Evolutionary conservation across 129 eudicot genomes (phyloP).

Genomic region (Tagetes patula): DNA sequence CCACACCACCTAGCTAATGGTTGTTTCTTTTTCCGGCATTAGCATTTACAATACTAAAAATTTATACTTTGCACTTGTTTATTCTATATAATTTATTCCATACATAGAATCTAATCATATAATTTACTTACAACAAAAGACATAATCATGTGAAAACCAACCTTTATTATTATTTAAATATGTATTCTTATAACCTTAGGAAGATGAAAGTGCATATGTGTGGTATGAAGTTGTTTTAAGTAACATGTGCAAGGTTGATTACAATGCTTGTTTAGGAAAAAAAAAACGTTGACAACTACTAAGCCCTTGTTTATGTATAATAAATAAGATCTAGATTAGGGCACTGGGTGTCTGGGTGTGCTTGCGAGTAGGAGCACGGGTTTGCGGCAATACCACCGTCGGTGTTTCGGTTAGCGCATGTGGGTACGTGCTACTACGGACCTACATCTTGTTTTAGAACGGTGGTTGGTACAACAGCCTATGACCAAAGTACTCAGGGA

Average conservation of each 20-base stretch:
- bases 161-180: background rate
- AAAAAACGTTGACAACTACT: too few relatives aligned
- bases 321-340: too few relatives aligned
- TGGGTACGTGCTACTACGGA: too few relatives aligned
- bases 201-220: slow-evolving; percentile 15
- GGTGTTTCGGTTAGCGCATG: too few relatives aligned
- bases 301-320: too few relatives aligned
- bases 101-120: slow-evolving; percentile 7
- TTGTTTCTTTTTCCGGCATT: slow-evolving; percentile 34
- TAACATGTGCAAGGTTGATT: background rate
- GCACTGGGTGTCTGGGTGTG: too few relatives aligned
- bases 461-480: too few relatives aligned
- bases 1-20: background rate
- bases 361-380: too few relatives aligned
- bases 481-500: too few relatives aligned
- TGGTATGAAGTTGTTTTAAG: background rate
- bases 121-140: background rate
- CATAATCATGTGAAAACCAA: slow-evolving; percentile 24
- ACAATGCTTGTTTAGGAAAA: background rate
- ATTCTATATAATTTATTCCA: background rate
- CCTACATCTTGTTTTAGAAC: too few relatives aligned
- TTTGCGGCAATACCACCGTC: too few relatives aligned
- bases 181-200: background rate
- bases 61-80: slow-evolving; percentile 5
- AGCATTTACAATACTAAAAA: slow-evolving; percentile 27